Percentiles rank a stretch among this genome's conserved stretches.
phyloP scores from a whole-genome alignment of 306 rosid genomes.

The Sesbania bispinosa region DNA sequence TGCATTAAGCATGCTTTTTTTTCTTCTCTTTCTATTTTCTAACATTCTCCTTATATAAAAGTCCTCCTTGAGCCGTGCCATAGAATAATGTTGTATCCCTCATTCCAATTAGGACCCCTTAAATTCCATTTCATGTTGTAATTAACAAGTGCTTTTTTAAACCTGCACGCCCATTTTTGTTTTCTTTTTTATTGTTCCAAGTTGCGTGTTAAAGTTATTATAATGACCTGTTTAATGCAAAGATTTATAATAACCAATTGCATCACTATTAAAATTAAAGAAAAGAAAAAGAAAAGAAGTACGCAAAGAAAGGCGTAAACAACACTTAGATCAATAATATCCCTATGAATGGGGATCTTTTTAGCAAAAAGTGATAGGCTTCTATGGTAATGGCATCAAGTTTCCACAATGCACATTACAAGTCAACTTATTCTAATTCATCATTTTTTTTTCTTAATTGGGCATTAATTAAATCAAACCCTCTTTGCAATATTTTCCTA shows the following conservation, averaged over 20 bases:
- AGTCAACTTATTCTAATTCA: constrained; percentile 36
- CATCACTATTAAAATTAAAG: no score
- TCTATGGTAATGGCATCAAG: constrained; percentile 9
- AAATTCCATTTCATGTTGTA: neutral
- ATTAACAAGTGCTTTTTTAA: neutral
- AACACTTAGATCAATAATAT: neutral
- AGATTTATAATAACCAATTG: neutral
- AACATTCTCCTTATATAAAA: neutral
- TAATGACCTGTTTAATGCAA: neutral
- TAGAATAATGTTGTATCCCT: neutral
- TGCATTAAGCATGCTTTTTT: neutral
- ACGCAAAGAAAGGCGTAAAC: no score
- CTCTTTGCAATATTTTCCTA: constrained; percentile 21
- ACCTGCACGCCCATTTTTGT: neutral
- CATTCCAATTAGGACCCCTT: neutral
- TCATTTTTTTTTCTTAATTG: neutral
- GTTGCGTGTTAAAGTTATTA: neutral
- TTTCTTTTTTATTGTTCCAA: neutral
- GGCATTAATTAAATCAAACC: neutral
- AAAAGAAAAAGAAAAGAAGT: no score
- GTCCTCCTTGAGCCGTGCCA: constrained; percentile 7
- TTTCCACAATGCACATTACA: constrained; percentile 16
- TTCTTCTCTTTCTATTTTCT: neutral
- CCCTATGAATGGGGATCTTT: neutral
- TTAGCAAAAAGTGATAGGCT: neutral